Conservation (phyloP, 2,329 filamentous ascomycete genomes). For the Monosporascus sp. region DNA sequence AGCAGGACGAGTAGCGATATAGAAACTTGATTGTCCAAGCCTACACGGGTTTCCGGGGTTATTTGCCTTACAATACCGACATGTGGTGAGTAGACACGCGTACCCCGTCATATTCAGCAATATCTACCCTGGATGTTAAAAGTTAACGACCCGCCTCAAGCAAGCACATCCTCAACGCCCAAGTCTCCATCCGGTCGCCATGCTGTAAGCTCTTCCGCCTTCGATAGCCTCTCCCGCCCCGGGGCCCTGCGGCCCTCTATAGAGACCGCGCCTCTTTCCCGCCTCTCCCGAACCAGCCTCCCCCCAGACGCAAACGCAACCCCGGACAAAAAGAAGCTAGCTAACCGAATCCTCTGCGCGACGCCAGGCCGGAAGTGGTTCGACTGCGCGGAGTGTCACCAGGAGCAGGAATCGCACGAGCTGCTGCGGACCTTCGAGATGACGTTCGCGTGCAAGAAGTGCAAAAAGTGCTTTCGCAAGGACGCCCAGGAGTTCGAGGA, state of each 20-base stretch:
- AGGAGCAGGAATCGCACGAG: constrained; percentile 71
- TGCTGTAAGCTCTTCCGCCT: constrained; percentile 64
- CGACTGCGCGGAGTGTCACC: constrained; percentile 94
- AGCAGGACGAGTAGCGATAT: too few relatives aligned
- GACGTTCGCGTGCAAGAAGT: constrained; percentile 97
- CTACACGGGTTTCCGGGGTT: neutral
- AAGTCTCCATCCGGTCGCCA: constrained; percentile 90
- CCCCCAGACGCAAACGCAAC: too few relatives aligned
- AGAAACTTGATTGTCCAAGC: too few relatives aligned
- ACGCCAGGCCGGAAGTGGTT: constrained; percentile 87
- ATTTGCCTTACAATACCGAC: neutral
- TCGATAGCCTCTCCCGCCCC: neutral
- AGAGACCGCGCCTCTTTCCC: neutral
- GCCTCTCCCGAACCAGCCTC: neutral
- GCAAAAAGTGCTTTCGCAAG: constrained; percentile 96
- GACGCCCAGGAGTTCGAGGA: constrained; percentile 91
- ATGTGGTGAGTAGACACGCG: neutral
- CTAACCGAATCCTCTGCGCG: too few relatives aligned
- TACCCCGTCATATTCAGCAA: too few relatives aligned
- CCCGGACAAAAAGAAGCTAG: too few relatives aligned
- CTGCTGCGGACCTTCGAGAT: constrained; percentile 80
- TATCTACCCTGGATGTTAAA: neutral
- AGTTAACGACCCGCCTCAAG: constrained; percentile 29
- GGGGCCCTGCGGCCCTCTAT: too few relatives aligned
- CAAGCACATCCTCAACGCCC: constrained; percentile 97